Evolutionary conservation across 2,329 filamentous ascomycete genomes (phyloP).

Genomic region (Fusarium sp.): DNA sequence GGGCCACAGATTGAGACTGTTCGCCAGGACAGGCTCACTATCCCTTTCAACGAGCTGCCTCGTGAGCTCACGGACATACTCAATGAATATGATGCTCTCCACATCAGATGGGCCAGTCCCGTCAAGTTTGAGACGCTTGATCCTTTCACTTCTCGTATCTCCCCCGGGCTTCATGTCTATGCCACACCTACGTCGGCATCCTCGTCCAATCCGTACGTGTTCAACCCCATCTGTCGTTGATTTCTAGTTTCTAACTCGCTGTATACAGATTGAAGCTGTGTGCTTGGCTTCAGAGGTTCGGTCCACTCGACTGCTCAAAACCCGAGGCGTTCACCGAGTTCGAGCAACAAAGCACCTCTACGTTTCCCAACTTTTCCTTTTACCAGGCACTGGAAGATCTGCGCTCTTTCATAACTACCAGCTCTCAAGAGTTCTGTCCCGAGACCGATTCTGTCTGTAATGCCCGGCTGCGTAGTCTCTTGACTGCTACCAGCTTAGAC

Average conservation of each 20-base stretch:
- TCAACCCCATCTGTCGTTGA: not conserved
- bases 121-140: conserved; percentile 66
- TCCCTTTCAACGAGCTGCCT: conserved; percentile 79
- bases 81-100: conserved; percentile 74
- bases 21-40: conserved; percentile 82
- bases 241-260: conserved; percentile 4
- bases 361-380: conserved; percentile 72
- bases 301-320: conserved; percentile 63
- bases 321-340: conserved; percentile 68
- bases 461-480: conserved; percentile 56
- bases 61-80: conserved; percentile 71
- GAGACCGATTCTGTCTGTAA: conserved; percentile 61
- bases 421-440: conserved; percentile 64
- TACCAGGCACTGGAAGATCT: conserved; percentile 72
- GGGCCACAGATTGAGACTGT: conserved; percentile 70
- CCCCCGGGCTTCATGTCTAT: conserved; percentile 84
- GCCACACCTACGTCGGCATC: conserved; percentile 66
- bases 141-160: conserved; percentile 79
- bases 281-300: conserved; percentile 68
- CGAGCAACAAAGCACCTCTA: conserved; percentile 46
- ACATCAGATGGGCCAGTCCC: conserved; percentile 81
- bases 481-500: conserved; percentile 73
- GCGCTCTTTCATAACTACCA: conserved; percentile 63
- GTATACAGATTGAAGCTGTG: conserved; percentile 63
- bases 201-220: conserved; percentile 40